Conservation (phyloP, 192 early-diverging fungal genomes). For the Thoreauomyces humboldtii region DNA sequence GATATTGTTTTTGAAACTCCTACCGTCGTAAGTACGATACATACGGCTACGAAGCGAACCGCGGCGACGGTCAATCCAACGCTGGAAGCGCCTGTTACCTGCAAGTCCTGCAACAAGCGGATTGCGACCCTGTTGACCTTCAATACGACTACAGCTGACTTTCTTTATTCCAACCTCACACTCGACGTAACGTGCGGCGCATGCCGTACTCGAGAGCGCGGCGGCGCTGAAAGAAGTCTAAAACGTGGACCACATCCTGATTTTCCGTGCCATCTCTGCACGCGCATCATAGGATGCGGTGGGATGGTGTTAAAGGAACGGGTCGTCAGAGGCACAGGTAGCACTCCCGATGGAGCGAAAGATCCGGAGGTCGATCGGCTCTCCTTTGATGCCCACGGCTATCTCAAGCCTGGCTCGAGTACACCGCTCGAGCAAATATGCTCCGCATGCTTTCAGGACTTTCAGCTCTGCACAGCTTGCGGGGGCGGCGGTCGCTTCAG, state of each 20-base stretch:
- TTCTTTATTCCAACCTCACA: not conserved
- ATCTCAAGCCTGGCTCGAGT: not conserved
- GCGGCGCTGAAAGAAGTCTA: not conserved
- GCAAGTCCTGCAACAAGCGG: not conserved
- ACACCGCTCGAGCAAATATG: not conserved
- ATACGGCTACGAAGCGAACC: too few species aligned
- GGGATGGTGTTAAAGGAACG: not conserved
- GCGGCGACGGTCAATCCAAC: not conserved
- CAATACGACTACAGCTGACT: not conserved
- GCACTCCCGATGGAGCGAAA: too few species aligned
- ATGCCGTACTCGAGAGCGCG: not conserved
- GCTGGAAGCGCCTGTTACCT: not conserved
- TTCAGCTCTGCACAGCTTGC: not conserved
- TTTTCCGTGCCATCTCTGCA: not conserved
- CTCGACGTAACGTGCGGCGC: not conserved
- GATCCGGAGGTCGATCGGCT: not conserved
- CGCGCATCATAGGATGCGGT: not conserved
- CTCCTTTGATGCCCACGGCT: not conserved
- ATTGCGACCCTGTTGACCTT: not conserved
- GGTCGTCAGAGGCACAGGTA: not conserved
- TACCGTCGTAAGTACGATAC: too few species aligned
- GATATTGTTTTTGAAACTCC: too few species aligned
- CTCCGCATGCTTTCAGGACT: not conserved
- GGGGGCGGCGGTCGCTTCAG: not conserved
- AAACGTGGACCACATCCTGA: not conserved